Conservation (phyloP, 148 eudicot genomes). For the Spergularia marina region DNA sequence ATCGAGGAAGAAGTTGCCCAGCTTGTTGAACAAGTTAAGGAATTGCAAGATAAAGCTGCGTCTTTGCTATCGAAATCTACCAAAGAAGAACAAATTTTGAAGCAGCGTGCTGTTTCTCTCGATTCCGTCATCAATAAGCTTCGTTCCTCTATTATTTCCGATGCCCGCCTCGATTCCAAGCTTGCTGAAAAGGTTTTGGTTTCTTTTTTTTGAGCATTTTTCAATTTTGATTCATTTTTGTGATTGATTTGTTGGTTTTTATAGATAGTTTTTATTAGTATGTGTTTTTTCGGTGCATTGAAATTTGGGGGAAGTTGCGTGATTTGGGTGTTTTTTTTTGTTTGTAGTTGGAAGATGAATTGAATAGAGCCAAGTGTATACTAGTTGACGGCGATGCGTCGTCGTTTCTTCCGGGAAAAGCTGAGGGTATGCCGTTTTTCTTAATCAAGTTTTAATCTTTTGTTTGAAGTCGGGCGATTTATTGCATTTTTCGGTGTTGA, state of each 20-base stretch:
- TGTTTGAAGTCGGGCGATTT: background rate
- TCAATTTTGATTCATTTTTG: background rate
- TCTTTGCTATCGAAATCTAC: constrained; percentile 53
- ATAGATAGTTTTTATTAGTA: background rate
- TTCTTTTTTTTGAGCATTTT: background rate
- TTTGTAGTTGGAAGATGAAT: constrained; percentile 74
- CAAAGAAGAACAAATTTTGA: constrained; percentile 64
- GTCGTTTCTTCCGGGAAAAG: constrained; percentile 75
- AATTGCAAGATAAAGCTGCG: constrained; percentile 77
- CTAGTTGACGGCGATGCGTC: constrained; percentile 92
- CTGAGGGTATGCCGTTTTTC: constrained; percentile 45
- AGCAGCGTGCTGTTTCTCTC: constrained; percentile 57
- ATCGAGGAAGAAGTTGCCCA: constrained; percentile 49
- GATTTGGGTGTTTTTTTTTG: background rate
- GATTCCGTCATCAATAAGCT: constrained; percentile 52
- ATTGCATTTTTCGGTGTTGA: background rate
- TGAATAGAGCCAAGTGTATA: constrained; percentile 59
- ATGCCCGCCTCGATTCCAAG: constrained; percentile 44
- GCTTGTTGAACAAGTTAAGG: constrained; percentile 66
- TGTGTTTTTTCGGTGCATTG: constrained; percentile 9
- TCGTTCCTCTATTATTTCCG: constrained; percentile 39
- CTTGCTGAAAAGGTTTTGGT: constrained; percentile 56
- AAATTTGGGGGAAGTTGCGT: background rate
- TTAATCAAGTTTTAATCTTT: background rate
- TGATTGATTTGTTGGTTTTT: constrained; percentile 9